Base-by-base conservation (phyloP, 192 early-diverging fungal genomes). In the Coemansia sp. region DNA sequence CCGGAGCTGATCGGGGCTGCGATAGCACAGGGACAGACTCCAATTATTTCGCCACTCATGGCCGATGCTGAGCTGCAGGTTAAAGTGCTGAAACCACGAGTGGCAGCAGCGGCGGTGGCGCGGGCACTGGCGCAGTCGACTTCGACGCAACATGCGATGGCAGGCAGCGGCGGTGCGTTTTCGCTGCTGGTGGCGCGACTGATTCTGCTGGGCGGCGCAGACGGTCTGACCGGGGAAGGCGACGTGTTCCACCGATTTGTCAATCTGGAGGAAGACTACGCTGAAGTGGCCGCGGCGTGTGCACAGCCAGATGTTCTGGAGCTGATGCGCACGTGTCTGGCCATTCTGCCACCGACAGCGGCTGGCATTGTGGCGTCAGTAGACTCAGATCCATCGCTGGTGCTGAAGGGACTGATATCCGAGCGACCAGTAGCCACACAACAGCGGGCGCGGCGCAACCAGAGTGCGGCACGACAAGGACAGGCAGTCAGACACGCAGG, bases 181-280 rank as follows among this genome's bases (percentile, higher is more conserved):
- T 92, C 63, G 88, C 91, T 76, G 72, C 84, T 46, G 72, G 83
- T 69, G 84, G 93, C 53, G 86, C 91, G 25, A 70, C 92, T 64
- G 81, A 88, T 60, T 60, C 74, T 53, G 78, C 81, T 63, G 82
- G 82, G 61, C 59, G 54, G 11, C 64, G 61, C 11, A 79, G 85
- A 64, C 28, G 78, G 78, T 0, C 51, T 81, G 0, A 78, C 80
- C 20, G 68, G 12, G 76, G 85, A 60, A n/a, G 68, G 62, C 14
- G 14, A 23, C 0, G 77, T 73, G 19, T 84, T 87, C 22, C 88
- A 88, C 31, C 83, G 90, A 57, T 86, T 96, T 40, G 81, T 95
- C 31, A 96, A 95, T 59, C 81, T 95, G 10, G 83, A 88, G 64
- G 89, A 92, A 56, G 93, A 95, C 68, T 91, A 86, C 60, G 70